Percentiles rank a stretch among this genome's conserved stretches.
Conservation (phyloP, 257 asterid genomes). For the Nicotiana tabacum region DNA sequence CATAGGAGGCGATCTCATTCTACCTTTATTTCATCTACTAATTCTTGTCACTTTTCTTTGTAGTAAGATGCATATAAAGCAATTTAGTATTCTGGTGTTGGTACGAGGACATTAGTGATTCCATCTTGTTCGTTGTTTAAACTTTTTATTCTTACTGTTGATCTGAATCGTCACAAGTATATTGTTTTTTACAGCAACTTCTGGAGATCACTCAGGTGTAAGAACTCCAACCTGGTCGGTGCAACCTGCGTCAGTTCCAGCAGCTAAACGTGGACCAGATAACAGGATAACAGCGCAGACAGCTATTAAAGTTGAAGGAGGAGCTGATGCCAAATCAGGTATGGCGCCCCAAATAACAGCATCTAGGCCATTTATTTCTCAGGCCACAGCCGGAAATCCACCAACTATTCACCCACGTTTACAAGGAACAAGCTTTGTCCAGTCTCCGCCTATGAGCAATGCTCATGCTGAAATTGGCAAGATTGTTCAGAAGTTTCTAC, state of each 20-base stretch:
- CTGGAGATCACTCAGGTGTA: conserved; percentile 42
- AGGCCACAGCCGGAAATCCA: conserved; percentile 37
- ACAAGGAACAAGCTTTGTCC: conserved; percentile 44
- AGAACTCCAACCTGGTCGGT: conserved; percentile 74
- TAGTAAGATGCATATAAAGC: background rate
- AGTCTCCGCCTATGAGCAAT: conserved; percentile 36
- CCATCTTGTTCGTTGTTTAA: background rate
- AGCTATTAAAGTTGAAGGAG: conserved; percentile 52
- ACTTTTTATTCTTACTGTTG: background rate
- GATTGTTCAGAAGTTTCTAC: conserved; percentile 72
- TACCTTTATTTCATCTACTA: background rate
- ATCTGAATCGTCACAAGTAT: background rate
- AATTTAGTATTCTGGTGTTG: background rate
- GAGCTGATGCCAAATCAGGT: conserved; percentile 43
- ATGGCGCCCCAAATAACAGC: conserved; percentile 36
- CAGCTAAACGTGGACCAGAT: conserved; percentile 49
- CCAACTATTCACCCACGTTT: conserved; percentile 26
- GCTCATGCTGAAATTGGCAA: conserved; percentile 73
- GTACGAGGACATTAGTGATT: background rate
- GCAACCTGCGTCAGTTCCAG: conserved; percentile 50
- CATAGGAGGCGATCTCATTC: background rate
- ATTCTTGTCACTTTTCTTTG: background rate
- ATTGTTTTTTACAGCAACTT: conserved; percentile 29
- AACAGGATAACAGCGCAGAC: conserved; percentile 42
- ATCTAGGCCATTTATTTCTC: conserved; percentile 48